These are phyloP conservation scores for Chimonanthus salicifolius DNA, from an alignment of 164 flowering plant species.

Conservation along the genomic window DNA sequence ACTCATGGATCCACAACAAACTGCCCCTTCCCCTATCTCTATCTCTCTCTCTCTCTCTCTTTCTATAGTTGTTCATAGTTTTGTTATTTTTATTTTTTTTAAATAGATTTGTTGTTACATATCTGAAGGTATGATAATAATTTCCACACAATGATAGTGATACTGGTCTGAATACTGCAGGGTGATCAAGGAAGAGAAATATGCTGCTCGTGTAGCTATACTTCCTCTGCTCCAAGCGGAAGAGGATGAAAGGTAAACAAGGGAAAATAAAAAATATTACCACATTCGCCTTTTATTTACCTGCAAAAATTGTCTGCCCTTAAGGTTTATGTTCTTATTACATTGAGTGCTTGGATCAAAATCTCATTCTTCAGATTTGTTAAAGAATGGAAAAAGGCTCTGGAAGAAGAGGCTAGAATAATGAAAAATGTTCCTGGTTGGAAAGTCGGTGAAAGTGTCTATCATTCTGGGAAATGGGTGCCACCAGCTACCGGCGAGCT, in stretches of 20 bases:
- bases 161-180: conserved; percentile 23
- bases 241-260: conserved; percentile 83
- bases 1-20: too few relatives aligned
- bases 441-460: conserved; percentile 96
- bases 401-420: conserved; percentile 90
- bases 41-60: background rate
- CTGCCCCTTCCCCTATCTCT: too few relatives aligned
- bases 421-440: conserved; percentile 98
- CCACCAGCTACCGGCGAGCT: conserved; percentile 95
- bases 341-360: background rate
- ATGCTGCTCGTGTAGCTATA: conserved; percentile 85
- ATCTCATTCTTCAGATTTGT: conserved; percentile 50
- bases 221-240: conserved; percentile 93
- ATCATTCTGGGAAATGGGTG: conserved; percentile 94
- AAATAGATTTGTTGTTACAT: too few relatives aligned
- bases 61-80: background rate
- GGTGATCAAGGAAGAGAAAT: conserved; percentile 87
- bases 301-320: background rate
- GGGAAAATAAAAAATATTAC: too few relatives aligned
- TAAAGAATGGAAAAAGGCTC: conserved; percentile 87
- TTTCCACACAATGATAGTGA: background rate
- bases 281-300: background rate
- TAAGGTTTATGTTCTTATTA: background rate
- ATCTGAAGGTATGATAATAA: background rate
- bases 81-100: too few relatives aligned